phyloP scores from a whole-genome alignment of 202 grass and related monocot species.

The Elaeis oleifera region DNA sequence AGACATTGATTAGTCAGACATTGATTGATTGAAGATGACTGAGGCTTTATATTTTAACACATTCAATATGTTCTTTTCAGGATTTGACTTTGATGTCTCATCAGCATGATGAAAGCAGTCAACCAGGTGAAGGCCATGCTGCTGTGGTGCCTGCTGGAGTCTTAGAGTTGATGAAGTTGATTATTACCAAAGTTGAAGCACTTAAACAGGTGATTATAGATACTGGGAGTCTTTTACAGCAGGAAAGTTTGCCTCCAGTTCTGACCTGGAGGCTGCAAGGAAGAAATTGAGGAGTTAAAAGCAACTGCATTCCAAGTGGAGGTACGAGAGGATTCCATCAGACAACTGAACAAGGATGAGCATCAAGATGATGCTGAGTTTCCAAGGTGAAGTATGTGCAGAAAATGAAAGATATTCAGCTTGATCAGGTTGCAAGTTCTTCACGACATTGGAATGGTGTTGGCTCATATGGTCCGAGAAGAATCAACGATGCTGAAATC shows the following conservation, averaged over 20 bases:
- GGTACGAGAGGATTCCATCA: conserved; percentile 15
- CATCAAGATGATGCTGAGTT: conserved; percentile 28
- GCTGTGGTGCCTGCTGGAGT: conserved; percentile 22
- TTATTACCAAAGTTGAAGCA: conserved; percentile 57
- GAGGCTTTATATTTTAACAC: background rate
- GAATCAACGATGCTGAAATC: conserved; percentile 35
- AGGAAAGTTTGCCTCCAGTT: conserved; percentile 30
- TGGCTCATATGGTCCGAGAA: conserved; percentile 26
- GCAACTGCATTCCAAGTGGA: conserved; percentile 17
- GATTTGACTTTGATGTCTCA: conserved; percentile 11
- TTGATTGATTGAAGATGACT: no score
- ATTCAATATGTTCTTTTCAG: conserved; percentile 8
- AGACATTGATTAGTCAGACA: no score
- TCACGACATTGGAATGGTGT: conserved; percentile 41
- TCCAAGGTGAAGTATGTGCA: conserved; percentile 52
- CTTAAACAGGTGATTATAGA: conserved; percentile 37
- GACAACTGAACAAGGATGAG: conserved; percentile 28
- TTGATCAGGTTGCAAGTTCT: conserved; percentile 59
- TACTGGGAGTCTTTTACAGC: conserved; percentile 32
- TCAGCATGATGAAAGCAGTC: conserved; percentile 9
- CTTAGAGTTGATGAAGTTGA: conserved; percentile 40
- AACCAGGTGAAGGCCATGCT: background rate
- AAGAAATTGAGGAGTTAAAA: conserved; percentile 46
- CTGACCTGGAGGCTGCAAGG: conserved; percentile 24
- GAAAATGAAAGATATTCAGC: conserved; percentile 89